Base-by-base conservation (phyloP, 2,329 filamentous ascomycete genomes). In the Beauveria varroae region DNA sequence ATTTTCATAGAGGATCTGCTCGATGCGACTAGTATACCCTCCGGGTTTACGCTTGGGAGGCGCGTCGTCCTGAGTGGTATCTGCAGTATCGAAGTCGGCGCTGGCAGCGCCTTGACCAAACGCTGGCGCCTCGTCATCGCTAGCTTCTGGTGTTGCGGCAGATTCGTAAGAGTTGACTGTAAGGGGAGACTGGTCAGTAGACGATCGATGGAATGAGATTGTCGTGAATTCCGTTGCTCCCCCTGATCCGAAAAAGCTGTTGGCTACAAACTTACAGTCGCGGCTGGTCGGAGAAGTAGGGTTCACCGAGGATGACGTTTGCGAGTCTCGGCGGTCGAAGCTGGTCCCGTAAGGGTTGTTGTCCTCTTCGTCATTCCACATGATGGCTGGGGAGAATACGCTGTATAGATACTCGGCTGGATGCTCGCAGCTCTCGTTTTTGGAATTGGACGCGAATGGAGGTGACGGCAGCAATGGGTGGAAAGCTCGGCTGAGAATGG, bases 1-100 rank as follows among this genome's bases (percentile, higher is more conserved):
- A 66, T 96, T 91, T 76, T 99, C 95, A 73, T 96, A 96, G 52
- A 99, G 86, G 63, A 97, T 93, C 80, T 99, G 95, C 77, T 99
- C 93, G 66, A 99, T 93, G 57, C 95, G 88, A 73, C 93, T 97
- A 71, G 95, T 89, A 70, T 99, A 99, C 30, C 90, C 91, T 26
- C 91, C 91, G 64, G 91, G 91, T 76, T 91, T 93, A 61, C 81
- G 81, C 63, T 81, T 79, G n/a, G 84, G 82, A 16, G 77, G 74
- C 26, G 76, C 68, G 57, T 81, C 76, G 61, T 75, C 75, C 53
- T 73, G 71, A 60, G 72, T 68, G 49, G 69, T 70, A 57, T 76
- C 77, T 20, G 81, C 81, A 20, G 82, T 80, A 49, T 83, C 80
- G 64, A 78, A 78, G 16, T 74, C 71, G 53, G 75, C 74, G 41